phyloP scores from a whole-genome alignment of 768 basidiomycete genomes.

The Termitomyces sp. region DNA sequence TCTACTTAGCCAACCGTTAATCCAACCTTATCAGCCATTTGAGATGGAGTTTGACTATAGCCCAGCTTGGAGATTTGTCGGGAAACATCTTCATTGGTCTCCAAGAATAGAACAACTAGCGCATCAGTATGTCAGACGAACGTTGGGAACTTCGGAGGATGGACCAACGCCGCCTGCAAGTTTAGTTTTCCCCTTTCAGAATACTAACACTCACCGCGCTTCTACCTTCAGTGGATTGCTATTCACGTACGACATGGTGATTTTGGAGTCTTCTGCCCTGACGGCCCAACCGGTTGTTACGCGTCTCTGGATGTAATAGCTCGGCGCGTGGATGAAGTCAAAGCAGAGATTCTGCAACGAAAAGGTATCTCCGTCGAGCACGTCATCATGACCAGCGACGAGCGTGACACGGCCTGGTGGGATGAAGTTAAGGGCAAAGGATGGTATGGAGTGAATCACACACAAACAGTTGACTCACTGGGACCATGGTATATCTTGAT shows the following conservation, averaged over 20 bases:
- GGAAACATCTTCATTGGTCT: conserved; percentile 46
- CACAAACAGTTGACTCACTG: conserved; percentile 36
- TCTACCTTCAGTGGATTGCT: conserved; percentile 41
- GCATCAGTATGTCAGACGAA: conserved; percentile 36
- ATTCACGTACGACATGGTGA: conserved; percentile 55
- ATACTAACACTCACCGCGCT: background rate
- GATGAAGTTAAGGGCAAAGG: conserved; percentile 40
- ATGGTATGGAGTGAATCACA: conserved; percentile 49
- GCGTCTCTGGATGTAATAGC: conserved; percentile 48
- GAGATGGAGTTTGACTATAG: conserved; percentile 54
- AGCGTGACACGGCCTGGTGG: conserved; percentile 54
- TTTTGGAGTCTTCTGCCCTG: conserved; percentile 42
- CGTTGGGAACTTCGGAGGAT: conserved; percentile 32
- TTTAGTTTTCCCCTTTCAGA: conserved; percentile 1
- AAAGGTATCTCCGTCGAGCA: conserved; percentile 42
- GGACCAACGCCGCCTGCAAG: conserved; percentile 42
- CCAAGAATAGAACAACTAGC: conserved; percentile 34
- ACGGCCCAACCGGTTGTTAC: conserved; percentile 40
- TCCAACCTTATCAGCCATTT: conserved; percentile 30
- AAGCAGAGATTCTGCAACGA: conserved; percentile 37
- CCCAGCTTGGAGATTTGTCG: conserved; percentile 54
- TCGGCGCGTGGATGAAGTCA: conserved; percentile 51
- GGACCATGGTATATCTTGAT: conserved; percentile 40
- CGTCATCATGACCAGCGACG: conserved; percentile 64
- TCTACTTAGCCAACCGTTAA: background rate